Conservation (phyloP, 2,329 filamentous ascomycete genomes). For the Aspergillus hortae region DNA sequence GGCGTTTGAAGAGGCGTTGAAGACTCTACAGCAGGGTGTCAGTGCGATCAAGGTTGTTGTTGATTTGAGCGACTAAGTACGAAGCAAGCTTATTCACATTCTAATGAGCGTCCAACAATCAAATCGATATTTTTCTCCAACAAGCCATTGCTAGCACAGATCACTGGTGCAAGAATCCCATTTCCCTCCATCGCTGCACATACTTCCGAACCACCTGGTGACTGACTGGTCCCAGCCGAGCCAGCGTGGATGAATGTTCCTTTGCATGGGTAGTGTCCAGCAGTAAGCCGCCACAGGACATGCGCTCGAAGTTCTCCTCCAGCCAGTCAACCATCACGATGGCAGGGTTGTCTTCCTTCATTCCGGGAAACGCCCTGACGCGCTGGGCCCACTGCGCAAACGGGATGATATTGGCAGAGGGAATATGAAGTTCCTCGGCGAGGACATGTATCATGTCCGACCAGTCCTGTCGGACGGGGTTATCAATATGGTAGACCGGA, state of each 20-base stretch:
- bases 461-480: constrained; percentile 44
- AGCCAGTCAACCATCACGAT: constrained; percentile 28
- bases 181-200: constrained; percentile 11
- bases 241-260: constrained; percentile 32
- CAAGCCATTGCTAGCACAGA: neutral
- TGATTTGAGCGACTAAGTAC: neutral
- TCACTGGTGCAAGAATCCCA: constrained; percentile 4
- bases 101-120: neutral
- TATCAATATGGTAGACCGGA: constrained; percentile 46
- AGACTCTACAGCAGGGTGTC: constrained; percentile 19
- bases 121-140: neutral
- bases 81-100: neutral
- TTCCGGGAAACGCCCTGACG: constrained; percentile 25
- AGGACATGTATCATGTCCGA: constrained; percentile 32
- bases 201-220: constrained; percentile 10
- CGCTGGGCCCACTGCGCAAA: constrained; percentile 41
- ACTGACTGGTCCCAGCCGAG: constrained; percentile 4
- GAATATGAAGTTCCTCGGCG: constrained; percentile 31
- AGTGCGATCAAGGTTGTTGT: constrained; percentile 28
- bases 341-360: constrained; percentile 28
- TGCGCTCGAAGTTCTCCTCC: constrained; percentile 35
- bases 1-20: constrained; percentile 18
- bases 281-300: constrained; percentile 46
- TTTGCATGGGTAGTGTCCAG: constrained; percentile 33
- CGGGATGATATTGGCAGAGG: constrained; percentile 29